Evolutionary conservation across 441 rosid species (phyloP).

Genomic region (Mallotus repandus): DNA sequence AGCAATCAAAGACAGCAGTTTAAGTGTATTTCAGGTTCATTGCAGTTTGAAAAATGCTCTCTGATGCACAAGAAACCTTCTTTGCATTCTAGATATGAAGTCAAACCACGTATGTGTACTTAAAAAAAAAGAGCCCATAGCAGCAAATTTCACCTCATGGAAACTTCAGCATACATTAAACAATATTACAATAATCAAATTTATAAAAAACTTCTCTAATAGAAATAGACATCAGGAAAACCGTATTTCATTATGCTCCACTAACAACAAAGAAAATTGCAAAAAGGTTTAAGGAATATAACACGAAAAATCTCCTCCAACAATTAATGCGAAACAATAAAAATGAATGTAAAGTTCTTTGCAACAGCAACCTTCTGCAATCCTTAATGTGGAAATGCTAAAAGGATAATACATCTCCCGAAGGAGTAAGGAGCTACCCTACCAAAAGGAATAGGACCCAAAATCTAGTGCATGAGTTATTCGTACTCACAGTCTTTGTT

Average conservation of each 20-base stretch:
- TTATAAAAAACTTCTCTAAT: not conserved
- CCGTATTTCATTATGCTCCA: not conserved
- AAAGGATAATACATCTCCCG: not conserved
- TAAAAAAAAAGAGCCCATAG: not conserved
- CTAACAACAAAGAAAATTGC: not conserved
- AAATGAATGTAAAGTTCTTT: not conserved
- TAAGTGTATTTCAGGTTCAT: not conserved
- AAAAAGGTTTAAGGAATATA: not conserved
- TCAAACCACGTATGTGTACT: not conserved
- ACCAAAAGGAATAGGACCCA: constrained; percentile 5
- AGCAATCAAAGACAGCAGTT: not conserved
- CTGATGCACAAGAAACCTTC: too few relatives aligned
- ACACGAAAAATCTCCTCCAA: not conserved
- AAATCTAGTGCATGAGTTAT: not conserved
- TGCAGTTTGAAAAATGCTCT: not conserved
- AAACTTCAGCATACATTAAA: constrained; percentile 1
- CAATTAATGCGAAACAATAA: not conserved
- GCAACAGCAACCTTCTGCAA: not conserved
- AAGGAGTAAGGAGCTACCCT: not conserved
- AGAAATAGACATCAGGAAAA: not conserved
- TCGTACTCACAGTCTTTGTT: not conserved
- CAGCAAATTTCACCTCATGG: not conserved
- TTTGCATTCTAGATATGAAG: not conserved
- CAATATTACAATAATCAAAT: not conserved
- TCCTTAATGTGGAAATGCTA: constrained; percentile 13